phyloP scores from a whole-genome alignment of 2,329 filamentous ascomycete genomes.

The Trichoderma atrobrunneum region DNA sequence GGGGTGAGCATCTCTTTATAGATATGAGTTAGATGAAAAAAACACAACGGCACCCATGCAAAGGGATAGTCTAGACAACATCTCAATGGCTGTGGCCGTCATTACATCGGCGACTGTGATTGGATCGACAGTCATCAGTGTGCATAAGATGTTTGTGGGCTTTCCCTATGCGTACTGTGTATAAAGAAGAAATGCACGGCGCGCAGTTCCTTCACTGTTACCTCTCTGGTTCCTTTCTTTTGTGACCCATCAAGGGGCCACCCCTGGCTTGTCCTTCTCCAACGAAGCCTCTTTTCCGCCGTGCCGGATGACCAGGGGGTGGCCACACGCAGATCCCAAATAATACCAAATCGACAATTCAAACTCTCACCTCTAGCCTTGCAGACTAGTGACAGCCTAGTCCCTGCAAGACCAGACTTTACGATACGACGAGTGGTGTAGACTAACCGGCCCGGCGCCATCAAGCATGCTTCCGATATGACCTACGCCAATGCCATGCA shows the following conservation, averaged over 20 bases:
- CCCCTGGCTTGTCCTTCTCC: slow-evolving; percentile 13
- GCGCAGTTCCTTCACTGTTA: not conserved
- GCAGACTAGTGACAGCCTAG: slow-evolving; percentile 22
- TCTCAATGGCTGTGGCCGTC: no score
- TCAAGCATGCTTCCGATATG: slow-evolving; percentile 23
- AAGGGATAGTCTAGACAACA: no score
- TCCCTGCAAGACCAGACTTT: not conserved
- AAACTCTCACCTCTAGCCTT: slow-evolving; percentile 20
- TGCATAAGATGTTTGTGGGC: no score
- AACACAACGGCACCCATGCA: no score
- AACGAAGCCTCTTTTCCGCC: slow-evolving; percentile 25
- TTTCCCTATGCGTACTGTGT: not conserved
- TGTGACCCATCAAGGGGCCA: not conserved
- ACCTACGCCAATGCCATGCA: slow-evolving; percentile 34
- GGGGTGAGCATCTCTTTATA: no score
- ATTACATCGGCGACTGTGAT: no score
- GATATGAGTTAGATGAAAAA: no score
- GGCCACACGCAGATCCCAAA: slow-evolving; percentile 26
- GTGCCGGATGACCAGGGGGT: slow-evolving; percentile 27
- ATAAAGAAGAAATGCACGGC: not conserved
- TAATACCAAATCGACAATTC: slow-evolving; percentile 15
- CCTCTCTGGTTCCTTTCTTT: not conserved
- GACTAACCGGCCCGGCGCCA: slow-evolving; percentile 18
- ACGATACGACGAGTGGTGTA: slow-evolving; percentile 12
- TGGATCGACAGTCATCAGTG: no score